Base-by-base conservation (phyloP, 148 eudicot species). In the Fagopyrum tataricum region DNA sequence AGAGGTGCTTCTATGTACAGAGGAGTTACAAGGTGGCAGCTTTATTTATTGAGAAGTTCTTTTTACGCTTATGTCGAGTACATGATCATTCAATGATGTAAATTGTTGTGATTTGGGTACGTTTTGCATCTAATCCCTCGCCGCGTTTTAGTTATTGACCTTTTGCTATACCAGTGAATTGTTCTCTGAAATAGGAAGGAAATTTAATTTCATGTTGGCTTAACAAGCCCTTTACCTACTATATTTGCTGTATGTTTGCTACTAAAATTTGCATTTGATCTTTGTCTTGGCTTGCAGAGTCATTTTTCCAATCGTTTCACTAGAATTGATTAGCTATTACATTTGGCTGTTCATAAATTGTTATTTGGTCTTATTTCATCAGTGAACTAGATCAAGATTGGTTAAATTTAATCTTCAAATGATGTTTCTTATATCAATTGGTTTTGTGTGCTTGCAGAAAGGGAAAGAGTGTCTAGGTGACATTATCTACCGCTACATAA, bases 21-120 rank as follows among this genome's bases (percentile, higher is more conserved):
- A 83, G 98, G 98, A 76, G 98, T 94, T 2, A 94, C 98, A 83
- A 94, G 98, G 98, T 91, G n/a, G n/a, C n/a, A n/a, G 14, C 39
- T 59, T 59, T 4, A 2, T 21, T n/a, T 58, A 23, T 15, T 58
- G n/a, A n/a, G n/a, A n/a, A n/a, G n/a, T n/a, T n/a, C n/a, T n/a
- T n/a, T n/a, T n/a, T n/a, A n/a, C n/a, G n/a, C 42, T 61, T 31
- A 15, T 61, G 42, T 17, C 12, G 67, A 26, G 23, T 13, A 26
- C 18, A 3, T 26, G 42, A 31, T 21, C 31, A 53, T n/a, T 53
- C 59, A 53, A 53, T 8, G 21, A 53, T 53, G 59, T 9, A 1
- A 18, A n/a, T 18, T 18, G 59, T 18, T n/a, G n/a, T n/a, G n/a
- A 17, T 5, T 17, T 17, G 8, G 4, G 43, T 31, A 26, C 7